phyloP scores from a whole-genome alignment of 2,329 filamentous ascomycete genomes.

The Colletotrichum plurivorum region DNA sequence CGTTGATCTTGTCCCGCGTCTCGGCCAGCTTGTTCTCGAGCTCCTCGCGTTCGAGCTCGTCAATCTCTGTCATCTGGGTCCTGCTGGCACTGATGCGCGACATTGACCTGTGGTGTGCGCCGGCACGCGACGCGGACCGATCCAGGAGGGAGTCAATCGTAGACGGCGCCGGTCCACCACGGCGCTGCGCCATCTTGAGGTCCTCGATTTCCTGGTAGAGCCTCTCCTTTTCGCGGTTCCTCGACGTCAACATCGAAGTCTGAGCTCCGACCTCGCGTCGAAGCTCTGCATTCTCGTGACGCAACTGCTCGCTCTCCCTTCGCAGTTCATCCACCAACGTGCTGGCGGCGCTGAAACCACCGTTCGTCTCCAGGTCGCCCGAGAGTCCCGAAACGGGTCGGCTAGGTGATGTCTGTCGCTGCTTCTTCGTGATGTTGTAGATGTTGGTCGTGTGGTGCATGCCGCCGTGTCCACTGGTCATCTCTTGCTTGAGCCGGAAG shows the following conservation, averaged over 20 bases:
- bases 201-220: conserved; percentile 98
- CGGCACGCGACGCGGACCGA: conserved; percentile 89
- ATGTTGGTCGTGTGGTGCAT: conserved; percentile 75
- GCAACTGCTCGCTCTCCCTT: conserved; percentile 79
- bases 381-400: conserved; percentile 66
- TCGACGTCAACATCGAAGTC: conserved; percentile 96
- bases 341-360: conserved; percentile 70
- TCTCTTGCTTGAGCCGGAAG: conserved; percentile 77
- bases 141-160: conserved; percentile 93
- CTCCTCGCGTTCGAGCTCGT: conserved; percentile 88
- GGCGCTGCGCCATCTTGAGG: conserved; percentile 87
- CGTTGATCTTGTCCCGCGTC: conserved; percentile 87
- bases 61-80: conserved; percentile 66
- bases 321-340: conserved; percentile 84
- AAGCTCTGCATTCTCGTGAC: conserved; percentile 93
- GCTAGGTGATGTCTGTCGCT: conserved; percentile 62
- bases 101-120: conserved; percentile 76
- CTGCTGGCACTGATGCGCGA: conserved; percentile 82
- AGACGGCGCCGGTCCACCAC: conserved; percentile 73
- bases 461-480: conserved; percentile 53
- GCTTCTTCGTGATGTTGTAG: conserved; percentile 74
- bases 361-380: conserved; percentile 64
- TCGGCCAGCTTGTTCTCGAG: conserved; percentile 87
- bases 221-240: conserved; percentile 94
- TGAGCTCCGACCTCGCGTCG: conserved; percentile 94